These are phyloP conservation scores for Stagonosporopsis tanaceti DNA, from an alignment of 2,329 filamentous ascomycete genomes.

Conservation along the genomic window DNA sequence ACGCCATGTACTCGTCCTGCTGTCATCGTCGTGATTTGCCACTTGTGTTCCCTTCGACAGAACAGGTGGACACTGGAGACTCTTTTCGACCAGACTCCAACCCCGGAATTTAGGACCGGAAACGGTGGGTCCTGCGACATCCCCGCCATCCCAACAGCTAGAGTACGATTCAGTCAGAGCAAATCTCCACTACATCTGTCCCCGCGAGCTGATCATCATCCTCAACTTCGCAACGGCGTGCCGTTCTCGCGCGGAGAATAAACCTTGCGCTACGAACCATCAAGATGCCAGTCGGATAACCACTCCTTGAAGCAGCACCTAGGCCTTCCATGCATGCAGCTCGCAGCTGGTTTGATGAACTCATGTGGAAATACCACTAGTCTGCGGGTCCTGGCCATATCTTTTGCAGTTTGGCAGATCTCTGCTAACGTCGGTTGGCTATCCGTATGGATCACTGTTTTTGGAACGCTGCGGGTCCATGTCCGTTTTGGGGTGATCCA, in stretches of 20 bases:
- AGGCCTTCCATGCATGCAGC: slow-evolving; percentile 2
- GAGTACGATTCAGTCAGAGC: slow-evolving; percentile 4
- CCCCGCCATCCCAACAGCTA: slow-evolving; percentile 4
- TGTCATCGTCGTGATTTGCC: slow-evolving; percentile 3
- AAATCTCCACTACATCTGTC: background rate
- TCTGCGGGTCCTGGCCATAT: background rate
- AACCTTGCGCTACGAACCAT: background rate
- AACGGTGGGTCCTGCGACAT: slow-evolving; percentile 12
- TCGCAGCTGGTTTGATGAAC: slow-evolving; percentile 4
- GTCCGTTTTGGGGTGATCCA: background rate
- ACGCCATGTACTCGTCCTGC: background rate
- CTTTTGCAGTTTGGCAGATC: background rate
- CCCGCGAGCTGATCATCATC: background rate
- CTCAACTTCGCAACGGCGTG: background rate
- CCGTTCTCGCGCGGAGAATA: slow-evolving; percentile 13
- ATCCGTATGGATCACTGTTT: slow-evolving; percentile 2
- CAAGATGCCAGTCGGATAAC: background rate
- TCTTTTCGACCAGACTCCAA: background rate
- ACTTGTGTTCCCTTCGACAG: slow-evolving; percentile 3
- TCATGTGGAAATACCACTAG: slow-evolving; percentile 7
- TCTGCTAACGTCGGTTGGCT: slow-evolving; percentile 5
- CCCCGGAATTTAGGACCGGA: slow-evolving; percentile 7
- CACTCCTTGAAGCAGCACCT: background rate
- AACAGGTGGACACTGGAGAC: slow-evolving; percentile 13
- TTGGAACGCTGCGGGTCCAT: slow-evolving; percentile 1